phyloP scores from a whole-genome alignment of 1,139 yeast genomes.

The Lodderomyces parapsilosis region DNA sequence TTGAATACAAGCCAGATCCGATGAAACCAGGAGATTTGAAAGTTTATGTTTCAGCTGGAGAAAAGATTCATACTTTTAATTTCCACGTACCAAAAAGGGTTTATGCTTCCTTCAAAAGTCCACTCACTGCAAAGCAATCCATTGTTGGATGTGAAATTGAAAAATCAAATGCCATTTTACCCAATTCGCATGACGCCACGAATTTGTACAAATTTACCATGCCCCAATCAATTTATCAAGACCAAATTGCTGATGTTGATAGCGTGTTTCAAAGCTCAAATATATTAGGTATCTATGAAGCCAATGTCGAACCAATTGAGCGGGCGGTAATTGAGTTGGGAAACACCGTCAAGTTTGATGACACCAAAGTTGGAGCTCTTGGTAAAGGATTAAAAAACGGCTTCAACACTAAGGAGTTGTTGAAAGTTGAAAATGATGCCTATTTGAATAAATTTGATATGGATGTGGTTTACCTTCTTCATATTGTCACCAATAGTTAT shows the following conservation, averaged over 20 bases:
- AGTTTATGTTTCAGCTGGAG: constrained; percentile 68
- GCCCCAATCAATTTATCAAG: constrained; percentile 61
- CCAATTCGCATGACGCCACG: constrained; percentile 64
- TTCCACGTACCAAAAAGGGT: constrained; percentile 75
- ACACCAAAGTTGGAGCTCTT: constrained; percentile 72
- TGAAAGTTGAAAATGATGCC: constrained; percentile 42
- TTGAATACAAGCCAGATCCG: constrained; percentile 65
- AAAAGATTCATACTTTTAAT: constrained; percentile 69
- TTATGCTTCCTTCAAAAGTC: constrained; percentile 64
- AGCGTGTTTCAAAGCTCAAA: constrained; percentile 64
- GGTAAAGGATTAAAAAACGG: constrained; percentile 88
- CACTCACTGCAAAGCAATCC: constrained; percentile 40
- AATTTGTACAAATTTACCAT: constrained; percentile 62
- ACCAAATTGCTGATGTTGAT: constrained; percentile 57
- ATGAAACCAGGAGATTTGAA: constrained; percentile 70
- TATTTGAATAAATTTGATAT: constrained; percentile 57
- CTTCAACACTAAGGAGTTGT: constrained; percentile 63
- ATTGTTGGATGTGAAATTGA: constrained; percentile 60
- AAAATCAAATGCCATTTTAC: constrained; percentile 58
- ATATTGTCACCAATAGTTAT: constrained; percentile 72
- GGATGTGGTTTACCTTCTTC: constrained; percentile 69
- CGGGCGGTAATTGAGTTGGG: constrained; percentile 82
- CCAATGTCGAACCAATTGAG: constrained; percentile 64
- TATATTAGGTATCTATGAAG: constrained; percentile 75
- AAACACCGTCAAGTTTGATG: constrained; percentile 64